Percentiles rank a stretch among this genome's conserved stretches.
Conservation (phyloP, 106 monocot genomes). For the Dioscorea dumetorum region DNA sequence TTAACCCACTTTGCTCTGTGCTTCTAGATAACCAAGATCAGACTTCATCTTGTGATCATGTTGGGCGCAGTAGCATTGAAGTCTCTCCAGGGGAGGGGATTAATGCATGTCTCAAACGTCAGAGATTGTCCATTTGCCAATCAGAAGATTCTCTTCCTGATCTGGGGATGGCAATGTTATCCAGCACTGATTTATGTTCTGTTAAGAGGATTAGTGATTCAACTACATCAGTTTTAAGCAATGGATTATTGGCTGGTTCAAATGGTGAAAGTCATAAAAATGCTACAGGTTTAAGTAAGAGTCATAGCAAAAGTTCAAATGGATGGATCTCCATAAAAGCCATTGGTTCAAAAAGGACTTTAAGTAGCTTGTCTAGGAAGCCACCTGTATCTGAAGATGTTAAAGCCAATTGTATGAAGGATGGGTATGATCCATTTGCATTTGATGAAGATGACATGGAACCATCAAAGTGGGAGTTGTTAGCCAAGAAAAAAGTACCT, state of each 20-base stretch:
- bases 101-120: conserved; percentile 29
- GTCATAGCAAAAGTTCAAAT: conserved; percentile 25
- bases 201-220: conserved; percentile 3
- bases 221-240: conserved; percentile 21
- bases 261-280: conserved; percentile 24
- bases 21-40: conserved; percentile 16
- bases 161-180: conserved; percentile 16
- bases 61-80: conserved; percentile 6
- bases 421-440: conserved; percentile 63
- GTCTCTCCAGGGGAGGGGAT: conserved; percentile 11
- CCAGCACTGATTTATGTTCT: conserved; percentile 10
- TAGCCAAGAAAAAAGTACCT: conserved; percentile 40
- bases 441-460: conserved; percentile 73
- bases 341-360: conserved; percentile 23
- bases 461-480: conserved; percentile 75
- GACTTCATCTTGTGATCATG: conserved; percentile 14
- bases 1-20: no score
- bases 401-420: conserved; percentile 9
- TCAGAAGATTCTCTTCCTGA: conserved; percentile 22
- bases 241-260: conserved; percentile 18
- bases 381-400: conserved; percentile 25
- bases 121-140: conserved; percentile 23
- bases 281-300: conserved; percentile 24
- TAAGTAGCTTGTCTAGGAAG: conserved; percentile 31
- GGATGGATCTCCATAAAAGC: conserved; percentile 64